phyloP scores from a whole-genome alignment of 2,329 filamentous ascomycete species.

The Paecilomyces dactylethromorphus region DNA sequence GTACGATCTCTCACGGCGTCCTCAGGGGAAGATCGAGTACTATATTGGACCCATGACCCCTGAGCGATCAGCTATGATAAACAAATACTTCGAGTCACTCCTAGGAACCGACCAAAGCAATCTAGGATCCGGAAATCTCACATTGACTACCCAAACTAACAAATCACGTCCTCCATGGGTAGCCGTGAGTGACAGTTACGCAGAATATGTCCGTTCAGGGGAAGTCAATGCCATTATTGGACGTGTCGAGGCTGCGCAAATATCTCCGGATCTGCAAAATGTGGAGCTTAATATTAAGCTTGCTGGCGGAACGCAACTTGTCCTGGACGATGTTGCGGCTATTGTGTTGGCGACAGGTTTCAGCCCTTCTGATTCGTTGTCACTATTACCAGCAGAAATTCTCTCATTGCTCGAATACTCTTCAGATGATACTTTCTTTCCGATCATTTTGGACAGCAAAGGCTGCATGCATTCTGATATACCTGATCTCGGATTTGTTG shows the following conservation, averaged over 20 bases:
- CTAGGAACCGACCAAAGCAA: slow-evolving; percentile 42
- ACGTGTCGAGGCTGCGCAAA: slow-evolving; percentile 13
- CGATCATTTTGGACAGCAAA: slow-evolving; percentile 62
- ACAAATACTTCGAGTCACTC: slow-evolving; percentile 41
- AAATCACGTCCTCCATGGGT: slow-evolving; percentile 55
- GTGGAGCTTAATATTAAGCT: slow-evolving; percentile 30
- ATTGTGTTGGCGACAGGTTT: slow-evolving; percentile 74
- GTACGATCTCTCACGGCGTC: slow-evolving; percentile 62
- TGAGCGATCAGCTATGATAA: slow-evolving; percentile 49
- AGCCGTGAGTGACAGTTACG: slow-evolving; percentile 65
- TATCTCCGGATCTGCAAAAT: not conserved
- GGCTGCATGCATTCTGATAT: slow-evolving; percentile 56
- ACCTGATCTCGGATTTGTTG: slow-evolving; percentile 67
- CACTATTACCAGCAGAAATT: slow-evolving; percentile 55
- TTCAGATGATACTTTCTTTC: slow-evolving; percentile 48
- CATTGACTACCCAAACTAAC: slow-evolving; percentile 29
- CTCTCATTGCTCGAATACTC: slow-evolving; percentile 54
- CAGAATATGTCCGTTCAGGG: slow-evolving; percentile 65
- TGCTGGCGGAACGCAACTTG: slow-evolving; percentile 24
- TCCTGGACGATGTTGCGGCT: slow-evolving; percentile 55
- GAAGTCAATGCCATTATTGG: slow-evolving; percentile 49
- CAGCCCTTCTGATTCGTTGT: slow-evolving; percentile 56
- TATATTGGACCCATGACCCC: slow-evolving; percentile 57
- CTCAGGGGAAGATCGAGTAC: slow-evolving; percentile 52
- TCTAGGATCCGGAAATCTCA: slow-evolving; percentile 28